A percentile compares a stretch with the other conserved stretches of the same genome.
phyloP scores from a whole-genome alignment of 352 stramenopile genomes.

The Phytophthora pisi region DNA sequence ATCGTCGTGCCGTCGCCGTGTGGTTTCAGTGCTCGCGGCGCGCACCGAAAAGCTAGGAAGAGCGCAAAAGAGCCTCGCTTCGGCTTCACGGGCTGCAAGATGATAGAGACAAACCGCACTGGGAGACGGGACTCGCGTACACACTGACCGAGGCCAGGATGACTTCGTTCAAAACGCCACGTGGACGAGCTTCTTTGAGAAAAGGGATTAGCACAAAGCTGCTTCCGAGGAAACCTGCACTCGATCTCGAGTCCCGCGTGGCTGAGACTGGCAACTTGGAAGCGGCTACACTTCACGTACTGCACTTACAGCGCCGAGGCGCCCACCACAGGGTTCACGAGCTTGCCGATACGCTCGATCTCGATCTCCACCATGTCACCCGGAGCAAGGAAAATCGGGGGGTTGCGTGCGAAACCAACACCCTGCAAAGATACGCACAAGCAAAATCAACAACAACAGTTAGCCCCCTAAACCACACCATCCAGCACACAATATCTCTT shows the following conservation, averaged over 20 bases:
- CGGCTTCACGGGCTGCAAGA: conserved; percentile 7
- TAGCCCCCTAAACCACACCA: neutral
- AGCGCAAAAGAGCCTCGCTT: conserved; percentile 1
- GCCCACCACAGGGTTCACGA: conserved; percentile 84
- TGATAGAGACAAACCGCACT: conserved; percentile 13
- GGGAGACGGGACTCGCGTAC: conserved; percentile 22
- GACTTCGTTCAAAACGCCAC: conserved; percentile 25
- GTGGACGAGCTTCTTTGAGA: conserved; percentile 11
- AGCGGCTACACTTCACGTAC: neutral
- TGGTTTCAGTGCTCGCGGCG: conserved; percentile 24
- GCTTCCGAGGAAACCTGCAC: neutral
- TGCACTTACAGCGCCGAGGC: conserved; percentile 63
- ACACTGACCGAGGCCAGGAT: neutral
- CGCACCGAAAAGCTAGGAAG: conserved; percentile 23
- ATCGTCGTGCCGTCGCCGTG: conserved; percentile 11
- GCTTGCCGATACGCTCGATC: conserved; percentile 90
- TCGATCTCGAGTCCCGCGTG: neutral
- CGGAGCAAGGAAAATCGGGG: conserved; percentile 82
- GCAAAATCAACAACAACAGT: neutral
- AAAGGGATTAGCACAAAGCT: conserved; percentile 11
- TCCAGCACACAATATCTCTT: conserved; percentile 2
- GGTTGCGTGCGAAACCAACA: conserved; percentile 88
- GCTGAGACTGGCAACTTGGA: neutral
- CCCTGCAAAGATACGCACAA: conserved; percentile 42
- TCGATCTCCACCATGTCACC: conserved; percentile 92